These are phyloP conservation scores for Scheffersomyces coipomensis DNA, from an alignment of 805 yeast species.

Conservation along the genomic window DNA sequence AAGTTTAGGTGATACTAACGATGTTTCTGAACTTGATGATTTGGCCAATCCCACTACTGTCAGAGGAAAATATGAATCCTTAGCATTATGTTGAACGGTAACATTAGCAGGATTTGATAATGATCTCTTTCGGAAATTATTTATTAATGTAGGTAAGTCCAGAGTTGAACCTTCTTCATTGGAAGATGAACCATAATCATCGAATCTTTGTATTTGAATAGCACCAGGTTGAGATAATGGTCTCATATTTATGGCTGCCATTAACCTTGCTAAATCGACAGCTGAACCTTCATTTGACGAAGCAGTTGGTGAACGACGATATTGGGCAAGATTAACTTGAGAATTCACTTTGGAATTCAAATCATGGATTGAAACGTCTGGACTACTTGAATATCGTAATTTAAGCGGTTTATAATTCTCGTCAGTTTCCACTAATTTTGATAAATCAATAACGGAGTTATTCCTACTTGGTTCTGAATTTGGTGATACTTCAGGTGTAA, in stretches of 20 bases:
- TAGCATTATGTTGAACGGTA: constrained; percentile 9
- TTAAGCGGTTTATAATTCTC: constrained; percentile 39
- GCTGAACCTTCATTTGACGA: constrained; percentile 21
- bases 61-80: constrained; percentile 28
- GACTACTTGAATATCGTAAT: constrained; percentile 34
- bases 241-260: background rate
- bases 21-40: constrained; percentile 10
- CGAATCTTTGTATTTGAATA: constrained; percentile 10
- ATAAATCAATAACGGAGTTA: constrained; percentile 40
- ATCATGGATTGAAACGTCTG: constrained; percentile 36
- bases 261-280: constrained; percentile 20
- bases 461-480: constrained; percentile 38
- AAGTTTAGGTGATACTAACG: constrained; percentile 3
- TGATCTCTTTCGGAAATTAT: constrained; percentile 16
- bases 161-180: constrained; percentile 11
- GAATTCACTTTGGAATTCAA: constrained; percentile 41
- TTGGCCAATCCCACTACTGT: constrained; percentile 2
- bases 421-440: constrained; percentile 30
- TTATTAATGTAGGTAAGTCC: constrained; percentile 13
- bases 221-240: background rate
- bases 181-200: constrained; percentile 8
- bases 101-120: constrained; percentile 18
- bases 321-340: constrained; percentile 20
- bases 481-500: constrained; percentile 43
- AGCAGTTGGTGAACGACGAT: constrained; percentile 12